Base-by-base conservation (phyloP, 257 asterid genomes). In the Cordia subcordata region DNA sequence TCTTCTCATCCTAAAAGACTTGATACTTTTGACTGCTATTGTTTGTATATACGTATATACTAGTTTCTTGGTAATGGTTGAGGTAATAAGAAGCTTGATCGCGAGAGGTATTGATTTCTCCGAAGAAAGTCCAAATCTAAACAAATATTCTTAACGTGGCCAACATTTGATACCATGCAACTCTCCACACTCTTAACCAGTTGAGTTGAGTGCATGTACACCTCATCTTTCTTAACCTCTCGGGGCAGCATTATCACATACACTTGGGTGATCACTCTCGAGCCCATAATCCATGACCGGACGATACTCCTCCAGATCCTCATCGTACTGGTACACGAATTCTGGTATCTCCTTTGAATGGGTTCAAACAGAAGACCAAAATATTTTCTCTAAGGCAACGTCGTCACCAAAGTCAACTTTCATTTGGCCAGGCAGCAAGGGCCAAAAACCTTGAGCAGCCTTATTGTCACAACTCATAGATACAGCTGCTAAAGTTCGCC, bases 391-490 rank as follows among this genome's bases (percentile, higher is more conserved):
- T 38, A 92, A 94, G 1, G 87, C 86, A 49, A 49, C 61, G 44
- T 22, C 68, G 64, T 92, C 97, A 23, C 97, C 97, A 65, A 92
- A 92, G 70, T 86, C 95, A 58, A 86, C 99, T 81, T 92, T 92
- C 67, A 78, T 75, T 60, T 84, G 82, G 59, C 99, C 99, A 2
- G 87, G 90, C 73, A 85, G 66, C 72, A 92, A 73, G 52, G 99
- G 99, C 95, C 94, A 81, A 65, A 92, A 88, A 1, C 88, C 99
- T 53, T 73, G 82, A 55, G 97, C 86, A 53, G 99, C 99, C 54
- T 88, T 97, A 62, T 79, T 89, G 82, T 92, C 99, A 55, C 97
- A 92, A 82, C 99, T 92, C 99, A 92, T 92, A 50, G 99, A 92
- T 58, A 92, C 82, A 66, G 78, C 96, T 64, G 85, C 97, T 68